Conservation (phyloP, 441 rosid species). For the Brassica balearica region DNA sequence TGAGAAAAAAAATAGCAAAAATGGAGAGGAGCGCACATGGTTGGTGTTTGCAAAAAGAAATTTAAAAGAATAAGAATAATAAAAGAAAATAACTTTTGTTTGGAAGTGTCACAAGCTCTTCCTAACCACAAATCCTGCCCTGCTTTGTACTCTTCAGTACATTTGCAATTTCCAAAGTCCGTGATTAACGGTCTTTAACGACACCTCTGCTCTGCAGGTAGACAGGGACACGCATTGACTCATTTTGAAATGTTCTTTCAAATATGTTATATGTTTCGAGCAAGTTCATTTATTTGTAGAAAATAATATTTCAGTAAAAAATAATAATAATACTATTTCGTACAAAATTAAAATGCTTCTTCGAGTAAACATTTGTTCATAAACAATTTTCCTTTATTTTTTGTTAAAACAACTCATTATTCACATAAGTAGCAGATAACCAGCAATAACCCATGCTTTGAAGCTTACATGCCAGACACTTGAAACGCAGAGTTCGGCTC, state of each 20-base stretch:
- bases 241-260: slow-evolving; percentile 23
- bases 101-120: slow-evolving; percentile 36
- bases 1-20: not conserved
- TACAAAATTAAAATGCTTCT: not conserved
- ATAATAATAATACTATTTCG: not conserved
- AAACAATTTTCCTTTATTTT: not conserved
- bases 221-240: slow-evolving; percentile 33
- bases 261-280: not conserved
- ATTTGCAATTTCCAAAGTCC: slow-evolving; percentile 39
- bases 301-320: too few species aligned
- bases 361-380: not conserved
- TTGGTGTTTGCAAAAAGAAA: slow-evolving; percentile 17
- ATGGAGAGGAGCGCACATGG: slow-evolving; percentile 33
- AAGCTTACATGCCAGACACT: not conserved
- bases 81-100: slow-evolving; percentile 6
- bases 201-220: slow-evolving; percentile 34
- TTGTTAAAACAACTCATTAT: not conserved
- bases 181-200: slow-evolving; percentile 39
- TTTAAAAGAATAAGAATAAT: not conserved
- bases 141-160: slow-evolving; percentile 42
- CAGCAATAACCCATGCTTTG: not conserved
- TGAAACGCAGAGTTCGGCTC: not conserved
- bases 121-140: slow-evolving; percentile 31
- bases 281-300: not conserved
- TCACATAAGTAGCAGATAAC: not conserved